Percentiles rank a stretch among this genome's conserved stretches.
phyloP scores from a whole-genome alignment of 345 rosid species.

The Excoecaria agallocha region DNA sequence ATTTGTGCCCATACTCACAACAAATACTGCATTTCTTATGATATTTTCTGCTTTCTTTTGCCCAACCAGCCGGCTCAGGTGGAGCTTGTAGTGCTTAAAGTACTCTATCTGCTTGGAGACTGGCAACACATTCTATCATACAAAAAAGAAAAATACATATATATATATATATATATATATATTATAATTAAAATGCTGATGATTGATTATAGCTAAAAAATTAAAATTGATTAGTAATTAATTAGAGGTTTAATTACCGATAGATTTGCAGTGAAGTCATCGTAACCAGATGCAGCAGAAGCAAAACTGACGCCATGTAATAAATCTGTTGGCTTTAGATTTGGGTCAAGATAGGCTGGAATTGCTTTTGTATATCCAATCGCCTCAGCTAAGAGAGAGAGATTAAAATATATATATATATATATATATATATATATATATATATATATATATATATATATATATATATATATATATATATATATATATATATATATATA shows the following conservation, averaged over 20 bases:
- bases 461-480: too few species aligned
- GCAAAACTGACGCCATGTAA: slow-evolving; percentile 82
- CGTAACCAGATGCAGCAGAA: slow-evolving; percentile 91
- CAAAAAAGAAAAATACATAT: not conserved
- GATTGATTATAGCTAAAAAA: not conserved
- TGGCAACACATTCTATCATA: slow-evolving; percentile 58
- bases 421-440: too few species aligned
- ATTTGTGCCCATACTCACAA: slow-evolving; percentile 79
- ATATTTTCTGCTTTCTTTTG: slow-evolving; percentile 43
- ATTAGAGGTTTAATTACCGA: slow-evolving; percentile 43
- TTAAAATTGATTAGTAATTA: not conserved
- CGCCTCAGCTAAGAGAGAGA: slow-evolving; percentile 50
- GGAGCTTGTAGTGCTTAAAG: slow-evolving; percentile 64
- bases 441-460: too few species aligned
- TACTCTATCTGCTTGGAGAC: slow-evolving; percentile 56
- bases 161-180: too few species aligned
- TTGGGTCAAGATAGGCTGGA: slow-evolving; percentile 69
- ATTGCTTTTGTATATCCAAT: slow-evolving; percentile 52
- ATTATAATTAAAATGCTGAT: not conserved
- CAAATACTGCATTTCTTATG: slow-evolving; percentile 43
- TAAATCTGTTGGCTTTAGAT: slow-evolving; percentile 44
- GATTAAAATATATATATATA: too few species aligned
- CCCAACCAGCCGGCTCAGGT: slow-evolving; percentile 53
- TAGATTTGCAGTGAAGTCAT: slow-evolving; percentile 76
- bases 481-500: too few species aligned